Conservation (phyloP, 2,329 filamentous ascomycete species). For the Fusarium musae region DNA sequence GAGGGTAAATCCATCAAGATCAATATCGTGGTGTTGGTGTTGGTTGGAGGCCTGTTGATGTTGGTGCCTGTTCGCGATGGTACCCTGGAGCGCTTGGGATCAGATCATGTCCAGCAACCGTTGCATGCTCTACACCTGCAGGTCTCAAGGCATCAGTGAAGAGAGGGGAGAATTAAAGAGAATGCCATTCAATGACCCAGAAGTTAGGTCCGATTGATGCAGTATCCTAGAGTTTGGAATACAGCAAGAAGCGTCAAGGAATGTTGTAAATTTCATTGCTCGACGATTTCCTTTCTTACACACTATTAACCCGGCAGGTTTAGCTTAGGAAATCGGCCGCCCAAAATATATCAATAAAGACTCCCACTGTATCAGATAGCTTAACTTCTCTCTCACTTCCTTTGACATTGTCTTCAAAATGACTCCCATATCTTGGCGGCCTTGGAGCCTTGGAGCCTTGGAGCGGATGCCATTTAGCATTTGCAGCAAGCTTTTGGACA, state of each 20-base stretch:
- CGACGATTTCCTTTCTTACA: accelerated
- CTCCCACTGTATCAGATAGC: accelerated
- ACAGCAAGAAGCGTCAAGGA: accelerated
- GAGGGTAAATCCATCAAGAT: background rate
- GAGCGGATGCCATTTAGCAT: too few relatives aligned
- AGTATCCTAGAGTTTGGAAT: accelerated
- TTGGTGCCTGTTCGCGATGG: background rate
- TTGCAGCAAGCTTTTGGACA: background rate
- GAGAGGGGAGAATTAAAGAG: background rate
- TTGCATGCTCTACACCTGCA: background rate
- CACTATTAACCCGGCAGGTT: accelerated
- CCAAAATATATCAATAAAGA: background rate
- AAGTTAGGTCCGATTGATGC: accelerated
- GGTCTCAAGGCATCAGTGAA: background rate
- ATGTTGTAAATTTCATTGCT: too few relatives aligned
- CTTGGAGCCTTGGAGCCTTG: background rate
- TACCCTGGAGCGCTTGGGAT: background rate
- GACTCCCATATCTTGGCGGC: too few relatives aligned
- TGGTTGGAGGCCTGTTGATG: background rate
- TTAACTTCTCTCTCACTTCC: background rate
- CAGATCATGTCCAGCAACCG: background rate
- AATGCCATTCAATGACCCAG: background rate
- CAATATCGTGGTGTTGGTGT: background rate
- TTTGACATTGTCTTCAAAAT: too few relatives aligned
- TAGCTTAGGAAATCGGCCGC: accelerated